Evolutionary conservation across 108 stramenopile species (phyloP).

Genomic region (Cyclostephanos tholiformis): DNA sequence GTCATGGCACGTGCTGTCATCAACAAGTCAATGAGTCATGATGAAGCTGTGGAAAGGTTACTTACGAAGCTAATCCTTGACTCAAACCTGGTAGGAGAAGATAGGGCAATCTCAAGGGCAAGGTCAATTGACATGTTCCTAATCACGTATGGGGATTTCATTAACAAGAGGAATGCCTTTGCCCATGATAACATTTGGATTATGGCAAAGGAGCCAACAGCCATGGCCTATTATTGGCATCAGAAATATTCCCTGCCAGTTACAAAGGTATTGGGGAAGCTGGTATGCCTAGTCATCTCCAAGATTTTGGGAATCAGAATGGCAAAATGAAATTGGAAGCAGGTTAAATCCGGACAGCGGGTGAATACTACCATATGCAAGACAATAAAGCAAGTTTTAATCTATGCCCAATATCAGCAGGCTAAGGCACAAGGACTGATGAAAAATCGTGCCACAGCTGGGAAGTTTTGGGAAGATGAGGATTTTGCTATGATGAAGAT

Average conservation of each 20-base stretch:
- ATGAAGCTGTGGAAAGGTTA: neutral
- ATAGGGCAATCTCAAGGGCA: neutral
- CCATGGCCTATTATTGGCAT: conserved; percentile 1
- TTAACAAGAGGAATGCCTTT: neutral
- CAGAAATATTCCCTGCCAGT: neutral
- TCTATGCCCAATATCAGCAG: neutral
- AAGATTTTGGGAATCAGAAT: conserved; percentile 19
- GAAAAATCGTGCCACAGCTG: neutral
- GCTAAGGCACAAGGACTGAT: neutral
- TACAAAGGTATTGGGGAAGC: conserved; percentile 1
- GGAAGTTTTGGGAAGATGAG: conserved; percentile 2
- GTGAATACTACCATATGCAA: neutral
- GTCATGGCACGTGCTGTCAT: conserved; percentile 2
- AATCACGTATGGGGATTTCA: neutral
- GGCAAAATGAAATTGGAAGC: conserved; percentile 11
- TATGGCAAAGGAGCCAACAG: no score
- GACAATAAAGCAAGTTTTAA: neutral
- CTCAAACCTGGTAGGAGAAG: no score
- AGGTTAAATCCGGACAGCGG: conserved; percentile 1
- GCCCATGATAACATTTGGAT: neutral
- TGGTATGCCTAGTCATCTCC: conserved; percentile 6
- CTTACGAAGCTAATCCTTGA: neutral
- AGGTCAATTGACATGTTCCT: conserved; percentile 3
- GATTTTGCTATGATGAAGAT: neutral
- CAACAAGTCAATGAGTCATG: neutral